Percentiles rank a stretch among this genome's conserved stretches.
Conservation (phyloP, 495 filamentous ascomycete genomes). For the Aspergillus nidulans region DNA sequence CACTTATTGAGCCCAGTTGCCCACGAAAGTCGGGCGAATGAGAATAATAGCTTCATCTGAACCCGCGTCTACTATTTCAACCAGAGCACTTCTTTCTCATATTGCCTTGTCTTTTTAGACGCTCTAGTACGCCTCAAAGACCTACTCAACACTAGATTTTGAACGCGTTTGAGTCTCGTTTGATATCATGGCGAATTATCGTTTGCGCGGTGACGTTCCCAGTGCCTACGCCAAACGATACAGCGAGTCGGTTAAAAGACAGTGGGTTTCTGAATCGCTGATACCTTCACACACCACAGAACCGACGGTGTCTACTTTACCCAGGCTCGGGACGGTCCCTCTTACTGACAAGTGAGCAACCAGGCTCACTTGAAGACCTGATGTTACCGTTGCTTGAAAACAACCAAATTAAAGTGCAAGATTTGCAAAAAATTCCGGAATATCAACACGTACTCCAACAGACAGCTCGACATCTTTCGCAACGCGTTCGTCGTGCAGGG, state of each 20-base stretch:
- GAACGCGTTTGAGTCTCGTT: too few relatives aligned
- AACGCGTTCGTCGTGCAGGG: conserved; percentile 19
- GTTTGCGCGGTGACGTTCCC: not conserved
- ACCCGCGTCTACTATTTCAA: not conserved
- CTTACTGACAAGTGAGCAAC: conserved; percentile 28
- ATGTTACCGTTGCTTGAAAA: conserved; percentile 3
- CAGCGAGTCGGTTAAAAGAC: conserved; percentile 19
- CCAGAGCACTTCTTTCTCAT: not conserved
- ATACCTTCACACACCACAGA: not conserved
- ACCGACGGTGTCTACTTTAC: not conserved
- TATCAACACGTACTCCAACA: conserved; percentile 40
- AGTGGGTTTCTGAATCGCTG: conserved; percentile 16
- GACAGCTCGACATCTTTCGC: conserved; percentile 36
- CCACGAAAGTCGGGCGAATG: not conserved
- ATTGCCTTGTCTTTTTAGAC: not conserved
- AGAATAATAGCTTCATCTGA: not conserved
- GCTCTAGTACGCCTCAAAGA: not conserved
- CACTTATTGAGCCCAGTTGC: too few relatives aligned
- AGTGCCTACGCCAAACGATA: conserved; percentile 29
- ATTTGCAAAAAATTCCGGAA: conserved; percentile 40
- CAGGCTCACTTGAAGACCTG: not conserved
- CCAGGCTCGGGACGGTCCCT: conserved; percentile 22
- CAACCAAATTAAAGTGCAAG: conserved; percentile 43
- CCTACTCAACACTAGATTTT: too few relatives aligned
- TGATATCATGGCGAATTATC: not conserved